Evolutionary conservation across 768 basidiomycete genomes (phyloP).

Genomic region (Chalciporus sphaerocephalus): DNA sequence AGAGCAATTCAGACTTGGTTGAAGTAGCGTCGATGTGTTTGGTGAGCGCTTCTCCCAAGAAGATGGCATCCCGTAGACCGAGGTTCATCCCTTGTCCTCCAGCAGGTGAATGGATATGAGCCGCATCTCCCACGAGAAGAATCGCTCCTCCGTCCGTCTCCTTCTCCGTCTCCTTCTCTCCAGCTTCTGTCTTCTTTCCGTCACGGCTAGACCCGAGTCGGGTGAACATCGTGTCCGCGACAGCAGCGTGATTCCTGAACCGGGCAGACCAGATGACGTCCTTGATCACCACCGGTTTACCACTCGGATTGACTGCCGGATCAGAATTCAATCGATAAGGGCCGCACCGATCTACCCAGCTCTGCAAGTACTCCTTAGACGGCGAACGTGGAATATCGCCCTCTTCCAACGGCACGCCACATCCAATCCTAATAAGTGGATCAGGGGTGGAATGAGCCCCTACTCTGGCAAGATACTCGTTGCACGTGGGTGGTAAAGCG

Average conservation of each 20-base stretch:
- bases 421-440: slow-evolving; percentile 38
- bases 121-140: slow-evolving; percentile 40
- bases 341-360: slow-evolving; percentile 36
- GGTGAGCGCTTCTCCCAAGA: slow-evolving; percentile 38
- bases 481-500: slow-evolving; percentile 33
- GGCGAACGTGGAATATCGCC: slow-evolving; percentile 37
- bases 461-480: slow-evolving; percentile 10
- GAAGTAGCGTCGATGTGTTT: slow-evolving; percentile 26
- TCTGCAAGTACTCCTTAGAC: slow-evolving; percentile 40
- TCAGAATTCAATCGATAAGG: slow-evolving; percentile 32
- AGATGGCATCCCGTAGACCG: slow-evolving; percentile 46
- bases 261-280: slow-evolving; percentile 42
- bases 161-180: not conserved
- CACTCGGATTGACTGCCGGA: slow-evolving; percentile 28
- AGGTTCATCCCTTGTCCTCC: slow-evolving; percentile 57
- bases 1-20: not conserved
- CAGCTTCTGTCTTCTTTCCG: not conserved
- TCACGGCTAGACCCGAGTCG: slow-evolving; percentile 18
- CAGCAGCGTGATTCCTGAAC: slow-evolving; percentile 41
- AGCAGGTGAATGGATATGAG: slow-evolving; percentile 46
- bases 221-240: slow-evolving; percentile 37
- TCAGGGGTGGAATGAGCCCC: slow-evolving; percentile 5
- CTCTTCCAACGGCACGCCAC: slow-evolving; percentile 34
- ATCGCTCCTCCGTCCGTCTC: slow-evolving; percentile 4
- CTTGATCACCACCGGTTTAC: slow-evolving; percentile 28